These are phyloP conservation scores for Bryum argenteum DNA, from an alignment of 225 moss, liverwort and hornwort genomes.

Conservation along the genomic window DNA sequence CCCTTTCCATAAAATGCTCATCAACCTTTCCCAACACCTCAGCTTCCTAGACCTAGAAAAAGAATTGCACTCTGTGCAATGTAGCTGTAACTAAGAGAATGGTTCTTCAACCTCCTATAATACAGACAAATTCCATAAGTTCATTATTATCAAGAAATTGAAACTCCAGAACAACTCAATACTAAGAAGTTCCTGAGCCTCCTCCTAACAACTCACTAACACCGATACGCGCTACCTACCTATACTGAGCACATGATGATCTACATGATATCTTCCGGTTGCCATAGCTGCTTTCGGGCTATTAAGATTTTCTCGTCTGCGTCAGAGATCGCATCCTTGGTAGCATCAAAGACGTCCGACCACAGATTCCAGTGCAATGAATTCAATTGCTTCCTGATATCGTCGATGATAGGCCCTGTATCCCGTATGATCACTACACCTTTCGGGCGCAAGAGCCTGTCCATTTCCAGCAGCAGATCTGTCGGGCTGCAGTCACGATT, in stretches of 20 bases:
- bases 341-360: slow-evolving; percentile 54
- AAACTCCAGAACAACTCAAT: slow-evolving; percentile 1
- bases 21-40: not conserved
- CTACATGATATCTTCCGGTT: slow-evolving; percentile 62
- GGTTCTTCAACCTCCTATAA: slow-evolving; percentile 19
- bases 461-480: slow-evolving; percentile 87
- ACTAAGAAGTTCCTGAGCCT: slow-evolving; percentile 14
- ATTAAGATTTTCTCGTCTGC: slow-evolving; percentile 76
- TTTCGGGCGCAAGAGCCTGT: slow-evolving; percentile 69
- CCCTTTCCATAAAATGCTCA: not conserved
- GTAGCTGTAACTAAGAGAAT: slow-evolving; percentile 1
- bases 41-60: slow-evolving; percentile 8
- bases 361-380: slow-evolving; percentile 80
- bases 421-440: slow-evolving; percentile 83
- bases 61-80: slow-evolving; percentile 4
- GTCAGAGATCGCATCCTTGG: slow-evolving; percentile 64
- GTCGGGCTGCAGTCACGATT: slow-evolving; percentile 75
- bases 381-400: slow-evolving; percentile 65
- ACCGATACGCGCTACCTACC: not conserved
- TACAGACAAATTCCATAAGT: slow-evolving; percentile 13
- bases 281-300: slow-evolving; percentile 80
- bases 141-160: not conserved
- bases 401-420: slow-evolving; percentile 56
- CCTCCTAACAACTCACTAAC: slow-evolving; percentile 33
- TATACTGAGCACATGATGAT: not conserved